Conservation (phyloP, 2,329 filamentous ascomycete genomes). For the Phyllosticta citribraziliensis region DNA sequence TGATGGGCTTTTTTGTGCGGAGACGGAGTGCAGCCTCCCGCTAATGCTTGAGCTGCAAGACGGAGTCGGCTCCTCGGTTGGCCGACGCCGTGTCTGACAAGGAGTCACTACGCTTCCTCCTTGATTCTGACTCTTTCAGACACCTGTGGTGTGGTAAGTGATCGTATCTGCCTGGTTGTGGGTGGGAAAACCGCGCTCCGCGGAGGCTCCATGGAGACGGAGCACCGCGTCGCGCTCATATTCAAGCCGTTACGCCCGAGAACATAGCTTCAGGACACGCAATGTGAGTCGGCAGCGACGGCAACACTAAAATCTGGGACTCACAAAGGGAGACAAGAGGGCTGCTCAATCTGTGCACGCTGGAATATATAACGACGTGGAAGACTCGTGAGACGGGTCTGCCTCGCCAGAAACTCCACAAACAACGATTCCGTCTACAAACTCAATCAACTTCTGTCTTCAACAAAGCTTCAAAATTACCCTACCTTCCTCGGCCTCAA, state of each 20-base stretch:
- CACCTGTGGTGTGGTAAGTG: no score
- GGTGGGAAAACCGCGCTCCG: neutral
- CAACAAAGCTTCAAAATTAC: neutral
- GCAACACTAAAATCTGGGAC: neutral
- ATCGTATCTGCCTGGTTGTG: no score
- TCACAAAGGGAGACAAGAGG: neutral
- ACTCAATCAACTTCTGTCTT: neutral
- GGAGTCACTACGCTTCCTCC: no score
- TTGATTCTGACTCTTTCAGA: no score
- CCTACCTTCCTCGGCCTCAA: slow-evolving; percentile 1
- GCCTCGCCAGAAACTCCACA: neutral
- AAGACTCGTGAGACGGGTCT: neutral
- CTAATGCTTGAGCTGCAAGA: no score
- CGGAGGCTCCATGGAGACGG: neutral
- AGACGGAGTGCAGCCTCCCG: no score
- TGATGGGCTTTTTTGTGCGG: no score
- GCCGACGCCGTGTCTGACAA: no score
- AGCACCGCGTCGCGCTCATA: no score
- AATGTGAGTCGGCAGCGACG: neutral
- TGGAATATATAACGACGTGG: neutral
- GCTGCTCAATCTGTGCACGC: no score
- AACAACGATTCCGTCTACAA: neutral
- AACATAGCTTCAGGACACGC: neutral
- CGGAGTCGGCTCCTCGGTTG: no score
- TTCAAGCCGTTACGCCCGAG: neutral